Percentiles rank a stretch among this genome's conserved stretches.
These are phyloP conservation scores for Fraxinus platypoda DNA, from an alignment of 305 asterid genomes.

Conservation along the genomic window DNA sequence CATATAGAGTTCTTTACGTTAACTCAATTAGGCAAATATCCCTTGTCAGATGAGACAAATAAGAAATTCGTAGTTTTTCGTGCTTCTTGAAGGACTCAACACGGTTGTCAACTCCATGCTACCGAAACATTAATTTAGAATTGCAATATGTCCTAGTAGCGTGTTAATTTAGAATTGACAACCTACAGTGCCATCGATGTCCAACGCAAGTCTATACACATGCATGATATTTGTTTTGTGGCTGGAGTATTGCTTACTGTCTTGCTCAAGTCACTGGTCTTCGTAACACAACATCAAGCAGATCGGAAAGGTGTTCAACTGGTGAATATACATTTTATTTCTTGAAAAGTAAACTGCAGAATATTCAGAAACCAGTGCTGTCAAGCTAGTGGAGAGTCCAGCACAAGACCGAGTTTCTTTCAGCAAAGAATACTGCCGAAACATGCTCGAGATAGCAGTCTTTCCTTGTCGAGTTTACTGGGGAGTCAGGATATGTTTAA, in stretches of 20 bases:
- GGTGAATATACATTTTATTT: conserved; percentile 1
- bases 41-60: neutral
- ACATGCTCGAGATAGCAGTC: conserved; percentile 25
- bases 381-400: conserved; percentile 23
- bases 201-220: conserved; percentile 1
- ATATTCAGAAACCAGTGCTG: conserved; percentile 19
- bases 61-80: neutral
- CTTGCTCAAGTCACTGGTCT: conserved; percentile 12
- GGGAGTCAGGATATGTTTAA: conserved; percentile 45
- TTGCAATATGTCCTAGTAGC: neutral
- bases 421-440: conserved; percentile 24
- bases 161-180: neutral
- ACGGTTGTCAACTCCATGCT: neutral
- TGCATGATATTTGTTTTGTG: neutral
- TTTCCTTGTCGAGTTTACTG: conserved; percentile 40
- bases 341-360: conserved; percentile 12
- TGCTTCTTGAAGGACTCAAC: neutral
- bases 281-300: conserved; percentile 1
- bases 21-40: neutral
- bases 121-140: neutral
- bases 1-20: neutral
- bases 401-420: conserved; percentile 10
- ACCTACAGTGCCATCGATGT: neutral
- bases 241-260: neutral
- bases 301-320: conserved; percentile 15